phyloP scores from a whole-genome alignment of 177 flowering plant species.

The Vitis hybrid region DNA sequence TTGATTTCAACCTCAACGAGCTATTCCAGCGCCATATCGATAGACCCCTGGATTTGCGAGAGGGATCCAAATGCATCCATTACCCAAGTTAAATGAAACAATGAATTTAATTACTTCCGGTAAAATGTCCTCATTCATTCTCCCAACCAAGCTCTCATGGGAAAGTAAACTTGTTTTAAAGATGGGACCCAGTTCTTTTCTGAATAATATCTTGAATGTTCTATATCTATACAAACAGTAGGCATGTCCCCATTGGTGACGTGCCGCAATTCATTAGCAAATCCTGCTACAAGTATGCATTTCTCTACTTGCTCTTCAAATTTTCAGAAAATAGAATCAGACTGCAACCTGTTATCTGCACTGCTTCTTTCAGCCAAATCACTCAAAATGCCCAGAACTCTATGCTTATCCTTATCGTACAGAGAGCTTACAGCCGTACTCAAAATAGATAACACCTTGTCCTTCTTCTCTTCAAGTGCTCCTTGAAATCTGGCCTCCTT shows the following conservation, averaged over 20 bases:
- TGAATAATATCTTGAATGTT: constrained; percentile 17
- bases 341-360: constrained; percentile 21
- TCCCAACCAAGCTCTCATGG: constrained; percentile 53
- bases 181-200: constrained; percentile 58
- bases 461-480: constrained; percentile 60
- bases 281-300: constrained; percentile 63
- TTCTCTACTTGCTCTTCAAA: constrained; percentile 88
- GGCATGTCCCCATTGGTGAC: constrained; percentile 27
- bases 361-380: constrained; percentile 22
- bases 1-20: constrained; percentile 74
- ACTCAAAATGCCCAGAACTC: constrained; percentile 39
- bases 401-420: constrained; percentile 58
- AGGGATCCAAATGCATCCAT: constrained; percentile 89
- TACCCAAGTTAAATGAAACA: constrained; percentile 70
- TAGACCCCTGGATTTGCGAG: constrained; percentile 79
- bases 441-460: constrained; percentile 49
- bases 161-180: constrained; percentile 54
- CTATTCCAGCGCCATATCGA: constrained; percentile 80
- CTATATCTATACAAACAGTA: constrained; percentile 22
- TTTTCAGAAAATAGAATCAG: constrained; percentile 43
- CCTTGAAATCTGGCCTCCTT: constrained; percentile 26
- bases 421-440: constrained; percentile 49
- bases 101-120: constrained; percentile 62
- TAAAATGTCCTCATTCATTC: constrained; percentile 68
- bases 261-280: constrained; percentile 52